Percentiles rank a stretch among this genome's conserved stretches.
Evolutionary conservation across 192 early-diverging fungal genomes (phyloP).

Genomic region (Coemansia sp.): DNA sequence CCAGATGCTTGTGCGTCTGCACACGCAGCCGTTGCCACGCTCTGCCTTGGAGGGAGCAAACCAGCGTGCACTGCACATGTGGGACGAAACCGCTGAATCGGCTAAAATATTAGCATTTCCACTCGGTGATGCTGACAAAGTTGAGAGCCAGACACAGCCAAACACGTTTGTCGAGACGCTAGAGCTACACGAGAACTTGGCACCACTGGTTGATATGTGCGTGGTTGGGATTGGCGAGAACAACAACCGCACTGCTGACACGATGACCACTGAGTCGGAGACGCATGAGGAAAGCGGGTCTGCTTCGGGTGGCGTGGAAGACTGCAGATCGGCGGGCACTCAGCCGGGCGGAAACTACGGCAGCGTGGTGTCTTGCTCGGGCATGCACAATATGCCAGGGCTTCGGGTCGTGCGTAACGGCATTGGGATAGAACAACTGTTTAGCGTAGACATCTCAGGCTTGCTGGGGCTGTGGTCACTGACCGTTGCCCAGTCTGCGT

Average conservation of each 20-base stretch:
- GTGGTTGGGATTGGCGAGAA: constrained; percentile 69
- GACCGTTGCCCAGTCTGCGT: constrained; percentile 16
- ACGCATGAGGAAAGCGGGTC: constrained; percentile 1
- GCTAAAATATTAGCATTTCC: constrained; percentile 7
- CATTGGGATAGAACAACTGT: constrained; percentile 74
- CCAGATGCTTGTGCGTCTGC: constrained; percentile 72
- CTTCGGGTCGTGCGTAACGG: constrained; percentile 85
- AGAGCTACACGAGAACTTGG: constrained; percentile 68
- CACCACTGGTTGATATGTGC: constrained; percentile 83
- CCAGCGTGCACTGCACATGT: neutral
- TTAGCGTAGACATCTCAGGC: constrained; percentile 59
- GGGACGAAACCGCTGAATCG: neutral
- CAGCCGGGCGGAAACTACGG: constrained; percentile 16
- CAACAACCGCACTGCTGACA: neutral
- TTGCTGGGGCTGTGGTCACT: constrained; percentile 74
- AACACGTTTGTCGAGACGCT: constrained; percentile 58
- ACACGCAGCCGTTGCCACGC: constrained; percentile 38
- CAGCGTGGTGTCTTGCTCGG: constrained; percentile 87
- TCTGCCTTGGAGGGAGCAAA: neutral
- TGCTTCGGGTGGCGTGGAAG: constrained; percentile 50
- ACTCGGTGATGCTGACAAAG: neutral
- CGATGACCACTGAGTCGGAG: neutral
- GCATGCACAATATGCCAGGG: constrained; percentile 65
- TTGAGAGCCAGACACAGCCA: neutral
- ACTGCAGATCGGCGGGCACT: neutral